phyloP scores from a whole-genome alignment of 108 stramenopile genomes.

The Skeletonema tropicum region DNA sequence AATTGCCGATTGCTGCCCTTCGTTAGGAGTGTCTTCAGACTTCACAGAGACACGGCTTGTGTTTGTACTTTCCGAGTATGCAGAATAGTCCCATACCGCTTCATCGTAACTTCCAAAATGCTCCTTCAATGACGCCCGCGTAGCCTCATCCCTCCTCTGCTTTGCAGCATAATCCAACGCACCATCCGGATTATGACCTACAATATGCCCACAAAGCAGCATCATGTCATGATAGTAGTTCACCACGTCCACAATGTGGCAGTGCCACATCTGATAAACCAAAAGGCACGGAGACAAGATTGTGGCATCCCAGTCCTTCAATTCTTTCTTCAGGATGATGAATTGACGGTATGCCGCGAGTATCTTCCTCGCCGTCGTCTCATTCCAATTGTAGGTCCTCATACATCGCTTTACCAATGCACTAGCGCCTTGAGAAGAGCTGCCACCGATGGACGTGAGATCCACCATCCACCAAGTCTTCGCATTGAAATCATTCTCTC shows the following conservation, averaged over 20 bases:
- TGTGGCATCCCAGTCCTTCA: conserved; percentile 67
- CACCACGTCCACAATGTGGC: conserved; percentile 64
- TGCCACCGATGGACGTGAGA: neutral
- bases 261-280: conserved; percentile 78
- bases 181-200: conserved; percentile 18
- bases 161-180: conserved; percentile 46
- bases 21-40: neutral
- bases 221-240: conserved; percentile 72
- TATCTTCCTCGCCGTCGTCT: conserved; percentile 54
- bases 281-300: conserved; percentile 57
- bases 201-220: neutral
- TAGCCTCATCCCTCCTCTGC: conserved; percentile 54
- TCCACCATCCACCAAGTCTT: conserved; percentile 19
- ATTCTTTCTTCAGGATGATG: conserved; percentile 66
- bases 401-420: conserved; percentile 71
- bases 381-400: conserved; percentile 56
- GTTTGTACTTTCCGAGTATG: neutral
- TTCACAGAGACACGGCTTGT: neutral
- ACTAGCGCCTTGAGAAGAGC: conserved; percentile 57
- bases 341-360: conserved; percentile 72
- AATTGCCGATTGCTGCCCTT: too few relatives aligned
- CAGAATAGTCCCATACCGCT: conserved; percentile 54
- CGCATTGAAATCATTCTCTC: conserved; percentile 5
- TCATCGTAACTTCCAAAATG: conserved; percentile 62
- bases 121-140: conserved; percentile 59